Conservation (phyloP, 73 alveolate genomes). For the Paramecium caudatum region DNA sequence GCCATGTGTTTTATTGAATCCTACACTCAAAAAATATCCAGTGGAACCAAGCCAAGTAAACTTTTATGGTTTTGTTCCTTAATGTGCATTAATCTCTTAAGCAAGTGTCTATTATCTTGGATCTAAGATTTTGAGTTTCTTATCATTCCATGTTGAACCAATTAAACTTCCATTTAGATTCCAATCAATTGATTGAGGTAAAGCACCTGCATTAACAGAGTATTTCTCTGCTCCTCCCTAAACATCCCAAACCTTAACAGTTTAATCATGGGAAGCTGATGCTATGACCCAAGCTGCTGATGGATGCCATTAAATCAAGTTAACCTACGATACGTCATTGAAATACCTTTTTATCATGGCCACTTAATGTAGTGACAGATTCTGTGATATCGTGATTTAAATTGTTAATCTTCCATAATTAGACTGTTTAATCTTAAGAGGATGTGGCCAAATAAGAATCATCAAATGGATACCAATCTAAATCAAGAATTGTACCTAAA, state of each 20-base stretch:
- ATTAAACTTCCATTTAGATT: slow-evolving; percentile 90
- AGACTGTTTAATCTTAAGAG: slow-evolving; percentile 92
- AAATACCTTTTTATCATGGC: slow-evolving; percentile 94
- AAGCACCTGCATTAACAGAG: slow-evolving; percentile 57
- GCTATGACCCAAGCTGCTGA: slow-evolving; percentile 47
- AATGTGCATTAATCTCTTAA: slow-evolving; percentile 84
- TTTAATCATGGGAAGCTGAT: slow-evolving; percentile 72
- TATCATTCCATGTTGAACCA: slow-evolving; percentile 91
- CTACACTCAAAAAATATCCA: slow-evolving; percentile 85
- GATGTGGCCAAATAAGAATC: slow-evolving; percentile 94
- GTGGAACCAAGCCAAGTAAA: slow-evolving; percentile 89
- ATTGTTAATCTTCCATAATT: slow-evolving; percentile 94
- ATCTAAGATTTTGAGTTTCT: slow-evolving; percentile 87
- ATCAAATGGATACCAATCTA: slow-evolving; percentile 96
- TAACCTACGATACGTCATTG: slow-evolving; percentile 88
- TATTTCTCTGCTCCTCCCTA: slow-evolving; percentile 77
- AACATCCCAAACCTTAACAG: slow-evolving; percentile 92
- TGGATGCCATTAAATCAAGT: slow-evolving; percentile 68
- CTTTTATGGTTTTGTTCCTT: slow-evolving; percentile 92
- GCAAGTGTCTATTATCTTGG: slow-evolving; percentile 88
- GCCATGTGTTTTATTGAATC: slow-evolving; percentile 85
- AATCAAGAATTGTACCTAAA: slow-evolving; percentile 89
- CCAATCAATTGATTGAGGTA: slow-evolving; percentile 91
- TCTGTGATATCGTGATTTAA: slow-evolving; percentile 88
- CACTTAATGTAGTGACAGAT: slow-evolving; percentile 87